Evolutionary conservation across 2,329 filamentous ascomycete genomes (phyloP), one percentile per base, ranked within the genome.

Genomic region (Zarea fungicola): DNA sequence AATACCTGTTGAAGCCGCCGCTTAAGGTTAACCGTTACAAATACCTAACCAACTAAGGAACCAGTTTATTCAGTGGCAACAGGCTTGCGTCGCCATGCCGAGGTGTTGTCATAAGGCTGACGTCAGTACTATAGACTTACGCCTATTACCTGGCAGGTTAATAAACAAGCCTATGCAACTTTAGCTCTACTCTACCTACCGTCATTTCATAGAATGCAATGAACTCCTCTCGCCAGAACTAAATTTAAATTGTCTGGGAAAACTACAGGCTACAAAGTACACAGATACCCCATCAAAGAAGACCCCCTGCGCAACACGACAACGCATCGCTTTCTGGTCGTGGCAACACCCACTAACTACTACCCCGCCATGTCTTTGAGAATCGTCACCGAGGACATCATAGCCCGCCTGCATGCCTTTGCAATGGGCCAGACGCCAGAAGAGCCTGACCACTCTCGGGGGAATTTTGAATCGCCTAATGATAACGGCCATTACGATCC

Each of bases 401-500:
- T 49, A 32, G 25, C 13, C 11, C 48, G 41, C 11, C 18, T 49
- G 13, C 47, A 37, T 21, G 25, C 19, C 23, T n/a, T 49, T 5
- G 18, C 16, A 6, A 3, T 25, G 8, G 41, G 37, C 39, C 37
- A 22, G 28, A 14, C 36, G 28, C 21, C 28, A 10, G 21, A 32
- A 8, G 19, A 11, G 7, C 11, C 18, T 23, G 9, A 6, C 35
- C 34, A 9, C 40, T 34, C 18, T 26, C 28, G 6, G 48, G 48
- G 13, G 22, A 25, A n/a, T n/a, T n/a, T n/a, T n/a, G n/a, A n/a
- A n/a, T n/a, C n/a, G 21, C 41, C 32, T 16, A 39, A 51, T 13
- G 50, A 46, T 3, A 43, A 56, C 28, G 46, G 46, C 11, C 13
- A 32, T 10, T 62, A 57, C 49, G 54, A 65, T 13, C 74, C 77